These are phyloP conservation scores for Mortierella sp. DNA, from an alignment of 371 early-diverging fungal genomes.

Conservation along the genomic window DNA sequence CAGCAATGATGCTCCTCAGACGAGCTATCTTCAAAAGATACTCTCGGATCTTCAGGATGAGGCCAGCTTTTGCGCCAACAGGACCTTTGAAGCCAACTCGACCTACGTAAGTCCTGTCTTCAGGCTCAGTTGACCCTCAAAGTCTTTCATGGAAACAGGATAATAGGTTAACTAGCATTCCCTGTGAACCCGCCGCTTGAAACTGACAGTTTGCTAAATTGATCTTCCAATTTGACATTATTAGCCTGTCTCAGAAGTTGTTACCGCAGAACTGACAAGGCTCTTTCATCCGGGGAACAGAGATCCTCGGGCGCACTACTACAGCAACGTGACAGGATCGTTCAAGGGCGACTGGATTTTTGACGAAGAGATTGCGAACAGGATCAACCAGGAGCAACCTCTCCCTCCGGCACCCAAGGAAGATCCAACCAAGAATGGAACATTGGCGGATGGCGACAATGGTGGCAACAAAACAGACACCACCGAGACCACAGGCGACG, in stretches of 20 bases:
- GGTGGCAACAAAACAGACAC: neutral
- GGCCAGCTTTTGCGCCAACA: slow-evolving; percentile 59
- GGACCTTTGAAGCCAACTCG: slow-evolving; percentile 66
- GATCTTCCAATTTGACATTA: neutral
- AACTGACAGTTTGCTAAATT: neutral
- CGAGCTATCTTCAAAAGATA: slow-evolving; percentile 24
- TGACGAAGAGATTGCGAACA: slow-evolving; percentile 11
- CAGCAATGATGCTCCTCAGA: slow-evolving; percentile 30
- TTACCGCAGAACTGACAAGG: slow-evolving; percentile 55
- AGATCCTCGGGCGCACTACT: slow-evolving; percentile 60
- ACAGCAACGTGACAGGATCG: slow-evolving; percentile 74
- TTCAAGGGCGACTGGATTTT: slow-evolving; percentile 64
- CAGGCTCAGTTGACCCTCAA: neutral
- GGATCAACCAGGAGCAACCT: slow-evolving; percentile 35
- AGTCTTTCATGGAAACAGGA: neutral
- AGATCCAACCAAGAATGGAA: slow-evolving; percentile 25
- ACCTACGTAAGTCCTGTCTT: slow-evolving; percentile 61
- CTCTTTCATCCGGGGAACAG: slow-evolving; percentile 51
- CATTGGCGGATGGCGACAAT: slow-evolving; percentile 6
- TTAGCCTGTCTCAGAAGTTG: slow-evolving; percentile 61
- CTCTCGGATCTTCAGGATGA: slow-evolving; percentile 60
- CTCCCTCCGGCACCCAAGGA: slow-evolving; percentile 43
- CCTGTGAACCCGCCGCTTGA: too few species aligned
- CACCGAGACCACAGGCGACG: neutral
- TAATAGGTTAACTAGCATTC: too few species aligned